Evolutionary conservation across 176 grass and related monocot genomes (phyloP).

Genomic region (Guadua angustifolia): DNA sequence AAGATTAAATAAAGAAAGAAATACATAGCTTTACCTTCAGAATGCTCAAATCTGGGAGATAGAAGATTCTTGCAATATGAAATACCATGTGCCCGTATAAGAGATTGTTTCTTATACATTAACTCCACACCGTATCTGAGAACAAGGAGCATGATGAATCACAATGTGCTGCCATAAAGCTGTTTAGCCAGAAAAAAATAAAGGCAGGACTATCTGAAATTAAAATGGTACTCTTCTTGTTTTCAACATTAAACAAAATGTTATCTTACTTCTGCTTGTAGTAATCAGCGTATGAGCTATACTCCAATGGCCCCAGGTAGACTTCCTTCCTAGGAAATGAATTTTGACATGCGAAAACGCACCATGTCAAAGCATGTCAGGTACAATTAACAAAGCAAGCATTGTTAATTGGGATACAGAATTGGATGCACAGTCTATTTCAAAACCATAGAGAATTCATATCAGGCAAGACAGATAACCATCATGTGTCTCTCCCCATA

Average conservation of each 20-base stretch:
- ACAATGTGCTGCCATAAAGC: neutral
- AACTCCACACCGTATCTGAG: slow-evolving; percentile 93
- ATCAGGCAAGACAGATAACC: slow-evolving; percentile 4
- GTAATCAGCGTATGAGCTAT: slow-evolving; percentile 96
- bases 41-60: slow-evolving; percentile 96
- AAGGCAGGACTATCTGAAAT: slow-evolving; percentile 14
- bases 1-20: neutral
- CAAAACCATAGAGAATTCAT: slow-evolving; percentile 1
- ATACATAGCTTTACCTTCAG: slow-evolving; percentile 68
- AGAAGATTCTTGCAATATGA: slow-evolving; percentile 99
- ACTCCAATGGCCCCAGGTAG: slow-evolving; percentile 88
- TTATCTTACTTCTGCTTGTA: slow-evolving; percentile 92
- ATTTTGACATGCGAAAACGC: slow-evolving; percentile 26
- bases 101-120: slow-evolving; percentile 96
- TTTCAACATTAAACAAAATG: slow-evolving; percentile 44
- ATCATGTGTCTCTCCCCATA: neutral
- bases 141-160: slow-evolving; percentile 42
- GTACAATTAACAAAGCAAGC: neutral
- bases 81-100: slow-evolving; percentile 93
- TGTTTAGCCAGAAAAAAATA: neutral
- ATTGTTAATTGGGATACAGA: neutral
- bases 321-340: slow-evolving; percentile 99
- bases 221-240: slow-evolving; percentile 8
- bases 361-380: slow-evolving; percentile 23
- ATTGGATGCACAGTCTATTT: neutral